Conservation (phyloP, 192 early-diverging fungal species). For the Diversispora eburnea region DNA sequence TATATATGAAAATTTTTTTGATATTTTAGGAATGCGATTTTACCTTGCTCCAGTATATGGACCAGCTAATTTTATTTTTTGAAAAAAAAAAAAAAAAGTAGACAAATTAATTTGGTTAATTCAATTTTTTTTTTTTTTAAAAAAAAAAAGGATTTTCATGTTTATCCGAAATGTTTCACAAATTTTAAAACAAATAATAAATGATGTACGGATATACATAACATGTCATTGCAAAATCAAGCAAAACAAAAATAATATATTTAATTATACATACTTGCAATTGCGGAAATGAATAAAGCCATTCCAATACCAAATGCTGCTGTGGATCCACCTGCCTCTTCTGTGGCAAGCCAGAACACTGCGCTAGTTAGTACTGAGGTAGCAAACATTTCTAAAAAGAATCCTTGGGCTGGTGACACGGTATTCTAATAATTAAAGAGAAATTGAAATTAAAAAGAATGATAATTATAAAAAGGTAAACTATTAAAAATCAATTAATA, state of each 20-base stretch:
- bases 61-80: too few relatives aligned
- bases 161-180: too few relatives aligned
- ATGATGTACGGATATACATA: too few relatives aligned
- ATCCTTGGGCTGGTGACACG: background rate
- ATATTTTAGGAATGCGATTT: background rate
- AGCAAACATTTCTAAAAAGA: constrained; percentile 23
- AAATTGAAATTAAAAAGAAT: background rate
- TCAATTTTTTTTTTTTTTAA: too few relatives aligned
- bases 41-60: constrained; percentile 39
- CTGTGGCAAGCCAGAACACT: constrained; percentile 9
- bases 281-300: constrained; percentile 13
- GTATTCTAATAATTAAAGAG: background rate
- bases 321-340: background rate
- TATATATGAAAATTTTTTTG: background rate
- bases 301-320: constrained; percentile 25
- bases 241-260: background rate
- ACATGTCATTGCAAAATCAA: too few relatives aligned
- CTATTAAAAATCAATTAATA: background rate
- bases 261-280: background rate
- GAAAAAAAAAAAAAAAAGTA: background rate
- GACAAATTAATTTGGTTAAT: background rate
- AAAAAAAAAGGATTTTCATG: too few relatives aligned
- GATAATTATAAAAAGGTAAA: background rate
- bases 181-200: too few relatives aligned
- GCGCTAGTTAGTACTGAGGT: constrained; percentile 20